These are phyloP conservation scores for Krasilnikovozyma curviuscula DNA, from an alignment of 768 basidiomycete species.

Conservation along the genomic window DNA sequence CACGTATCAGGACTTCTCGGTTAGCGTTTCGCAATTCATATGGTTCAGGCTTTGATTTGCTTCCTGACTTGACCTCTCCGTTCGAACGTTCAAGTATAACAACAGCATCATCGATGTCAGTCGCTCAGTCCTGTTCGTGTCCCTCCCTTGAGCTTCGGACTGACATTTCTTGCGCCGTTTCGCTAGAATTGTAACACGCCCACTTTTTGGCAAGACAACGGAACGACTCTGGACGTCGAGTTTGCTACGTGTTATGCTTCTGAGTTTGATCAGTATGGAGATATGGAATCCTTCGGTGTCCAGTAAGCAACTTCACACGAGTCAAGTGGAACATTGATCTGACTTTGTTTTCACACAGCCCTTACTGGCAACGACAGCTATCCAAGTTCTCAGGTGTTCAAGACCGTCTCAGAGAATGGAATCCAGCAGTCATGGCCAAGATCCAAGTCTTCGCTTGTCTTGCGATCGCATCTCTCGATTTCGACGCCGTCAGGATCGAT, in stretches of 20 bases:
- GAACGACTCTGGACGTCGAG: slow-evolving; percentile 38
- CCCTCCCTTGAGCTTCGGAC: background rate
- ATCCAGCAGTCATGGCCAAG: slow-evolving; percentile 53
- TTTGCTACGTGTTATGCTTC: slow-evolving; percentile 55
- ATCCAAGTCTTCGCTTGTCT: slow-evolving; percentile 65
- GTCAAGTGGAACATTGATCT: background rate
- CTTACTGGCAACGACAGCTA: slow-evolving; percentile 59
- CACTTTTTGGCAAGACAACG: slow-evolving; percentile 61
- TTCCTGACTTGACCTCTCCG: too few species aligned
- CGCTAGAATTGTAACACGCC: slow-evolving; percentile 50
- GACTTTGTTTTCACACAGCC: slow-evolving; percentile 13
- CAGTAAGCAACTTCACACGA: slow-evolving; percentile 42
- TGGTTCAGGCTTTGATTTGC: too few species aligned
- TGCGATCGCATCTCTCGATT: slow-evolving; percentile 65
- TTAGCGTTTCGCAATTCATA: background rate
- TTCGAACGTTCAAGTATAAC: too few species aligned
- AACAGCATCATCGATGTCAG: too few species aligned
- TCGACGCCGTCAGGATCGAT: slow-evolving; percentile 88
- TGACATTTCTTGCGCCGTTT: background rate
- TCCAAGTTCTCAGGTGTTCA: slow-evolving; percentile 92
- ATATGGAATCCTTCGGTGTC: slow-evolving; percentile 95
- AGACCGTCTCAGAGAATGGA: slow-evolving; percentile 88
- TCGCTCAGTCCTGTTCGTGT: slow-evolving; percentile 27
- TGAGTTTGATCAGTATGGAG: slow-evolving; percentile 88
- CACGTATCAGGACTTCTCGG: slow-evolving; percentile 58